phyloP scores from a whole-genome alignment of 257 asterid species.

The Solanum gandarillasii region DNA sequence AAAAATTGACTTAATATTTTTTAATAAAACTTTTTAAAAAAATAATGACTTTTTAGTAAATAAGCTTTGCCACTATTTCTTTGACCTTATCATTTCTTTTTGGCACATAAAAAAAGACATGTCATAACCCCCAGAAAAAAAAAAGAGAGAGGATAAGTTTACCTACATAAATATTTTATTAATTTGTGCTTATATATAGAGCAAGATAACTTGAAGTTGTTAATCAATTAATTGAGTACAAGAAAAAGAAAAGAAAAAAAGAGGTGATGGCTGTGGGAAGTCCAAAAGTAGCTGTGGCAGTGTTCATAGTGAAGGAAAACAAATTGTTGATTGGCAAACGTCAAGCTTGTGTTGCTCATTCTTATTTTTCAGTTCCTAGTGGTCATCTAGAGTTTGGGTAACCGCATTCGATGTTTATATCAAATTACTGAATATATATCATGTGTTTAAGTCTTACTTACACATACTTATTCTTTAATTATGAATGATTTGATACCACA shows the following conservation, averaged over 20 bases:
- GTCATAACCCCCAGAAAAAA: no score
- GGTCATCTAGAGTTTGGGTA: conserved; percentile 65
- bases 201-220: background rate
- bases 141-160: background rate
- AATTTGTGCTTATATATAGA: background rate
- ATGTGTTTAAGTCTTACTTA: background rate
- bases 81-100: background rate
- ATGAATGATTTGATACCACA: no score
- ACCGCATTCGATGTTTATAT: background rate
- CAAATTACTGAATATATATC: background rate
- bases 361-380: conserved; percentile 54
- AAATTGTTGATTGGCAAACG: conserved; percentile 53
- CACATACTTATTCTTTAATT: background rate
- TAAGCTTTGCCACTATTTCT: no score
- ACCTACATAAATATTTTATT: background rate
- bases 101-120: background rate
- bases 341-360: conserved; percentile 37
- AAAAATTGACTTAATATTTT: no score
- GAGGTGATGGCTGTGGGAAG: background rate
- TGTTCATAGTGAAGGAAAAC: conserved; percentile 36
- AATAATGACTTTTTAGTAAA: background rate
- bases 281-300: conserved; percentile 59
- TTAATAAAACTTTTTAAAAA: no score
- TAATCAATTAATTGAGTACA: background rate
- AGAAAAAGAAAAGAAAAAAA: background rate